Evolutionary conservation across 176 grass and related monocot species (phyloP).

Genomic region (Rhynchospora tenuis): DNA sequence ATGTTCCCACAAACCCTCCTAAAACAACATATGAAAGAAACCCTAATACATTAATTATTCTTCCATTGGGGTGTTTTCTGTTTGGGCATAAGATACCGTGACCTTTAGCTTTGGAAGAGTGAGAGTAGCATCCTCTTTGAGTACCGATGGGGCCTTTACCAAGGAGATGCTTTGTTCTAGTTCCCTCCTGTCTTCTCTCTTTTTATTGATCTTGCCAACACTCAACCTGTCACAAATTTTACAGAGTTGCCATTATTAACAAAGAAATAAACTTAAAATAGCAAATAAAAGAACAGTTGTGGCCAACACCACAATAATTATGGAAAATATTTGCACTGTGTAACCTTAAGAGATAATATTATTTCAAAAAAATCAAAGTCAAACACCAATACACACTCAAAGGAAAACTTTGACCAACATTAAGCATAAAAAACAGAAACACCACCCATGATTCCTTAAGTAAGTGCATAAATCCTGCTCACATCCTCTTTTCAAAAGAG

Average conservation of each 20-base stretch:
- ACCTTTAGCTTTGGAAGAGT: conserved; percentile 47
- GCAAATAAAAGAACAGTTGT: not conserved
- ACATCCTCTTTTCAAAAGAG: not conserved
- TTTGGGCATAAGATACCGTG: conserved; percentile 37
- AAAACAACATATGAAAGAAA: not conserved
- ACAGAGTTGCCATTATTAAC: conserved; percentile 6
- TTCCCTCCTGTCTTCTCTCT: conserved; percentile 41
- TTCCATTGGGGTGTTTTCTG: conserved; percentile 48
- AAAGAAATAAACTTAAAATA: not conserved
- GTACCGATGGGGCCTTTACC: conserved; percentile 40
- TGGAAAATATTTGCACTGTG: not conserved
- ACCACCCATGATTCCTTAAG: not conserved
- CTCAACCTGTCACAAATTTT: conserved; percentile 41
- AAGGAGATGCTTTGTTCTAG: conserved; percentile 51
- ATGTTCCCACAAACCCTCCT: not conserved
- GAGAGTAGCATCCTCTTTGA: conserved; percentile 19
- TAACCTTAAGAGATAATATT: not conserved
- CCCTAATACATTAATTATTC: conserved; percentile 33
- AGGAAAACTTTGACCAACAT: not conserved
- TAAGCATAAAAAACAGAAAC: not conserved
- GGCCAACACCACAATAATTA: no score
- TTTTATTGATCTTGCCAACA: conserved; percentile 31
- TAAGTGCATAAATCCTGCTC: not conserved
- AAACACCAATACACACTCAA: not conserved
- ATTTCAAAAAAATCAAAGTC: not conserved